Evolutionary conservation across 495 filamentous ascomycete genomes (phyloP), one percentile per base, ranked within the genome.

Genomic region (Penicillium atrosanguineum): DNA sequence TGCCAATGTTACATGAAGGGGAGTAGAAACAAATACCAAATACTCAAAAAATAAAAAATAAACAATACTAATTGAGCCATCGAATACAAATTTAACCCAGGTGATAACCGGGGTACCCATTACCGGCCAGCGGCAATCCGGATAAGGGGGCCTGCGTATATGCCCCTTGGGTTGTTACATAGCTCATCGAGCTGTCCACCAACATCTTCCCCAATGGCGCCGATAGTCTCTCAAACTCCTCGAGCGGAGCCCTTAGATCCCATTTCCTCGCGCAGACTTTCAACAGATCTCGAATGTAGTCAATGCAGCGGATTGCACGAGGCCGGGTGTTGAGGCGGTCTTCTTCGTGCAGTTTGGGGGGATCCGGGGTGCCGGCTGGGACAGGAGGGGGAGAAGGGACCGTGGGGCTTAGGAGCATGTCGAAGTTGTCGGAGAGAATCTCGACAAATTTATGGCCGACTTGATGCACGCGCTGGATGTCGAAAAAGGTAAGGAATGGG

Each of bases 381-480:
- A 72, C 61, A 4, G 57, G 21, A 9, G 73, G 74, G 7, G 64
- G 63, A 23, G 52, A 53, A 1, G 73, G 73, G 6, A 73, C 55
- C 14, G 52, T 45, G 6, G 63, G 52, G 50, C 67, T 71, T 16
- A 78, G 45, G 14, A 76, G 62, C 6, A 70, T 40, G 43, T 75
- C 71, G 26, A 67, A 67, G 44, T 70, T 59, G 7, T 69, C 60
- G 29, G 56, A 57, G 37, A 78, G 46, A 4, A 72, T 55, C 15
- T 65, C 44, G 20, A 72, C 53, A 18, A 76, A 68, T 14, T 60
- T 64, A 42, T 51, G 64, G 31, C 69, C 62, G 37, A 72, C 63
- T 53, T 75, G 73, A 20, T 67, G 64, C 14, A 63, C 67, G 15
- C 74, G 70, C 26, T 73, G 68, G 49, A 78, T 69, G 43, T 78